Evolutionary conservation across 1,284 basidiomycete genomes (phyloP).

Genomic region (Phylloboletellus chloephorus): DNA sequence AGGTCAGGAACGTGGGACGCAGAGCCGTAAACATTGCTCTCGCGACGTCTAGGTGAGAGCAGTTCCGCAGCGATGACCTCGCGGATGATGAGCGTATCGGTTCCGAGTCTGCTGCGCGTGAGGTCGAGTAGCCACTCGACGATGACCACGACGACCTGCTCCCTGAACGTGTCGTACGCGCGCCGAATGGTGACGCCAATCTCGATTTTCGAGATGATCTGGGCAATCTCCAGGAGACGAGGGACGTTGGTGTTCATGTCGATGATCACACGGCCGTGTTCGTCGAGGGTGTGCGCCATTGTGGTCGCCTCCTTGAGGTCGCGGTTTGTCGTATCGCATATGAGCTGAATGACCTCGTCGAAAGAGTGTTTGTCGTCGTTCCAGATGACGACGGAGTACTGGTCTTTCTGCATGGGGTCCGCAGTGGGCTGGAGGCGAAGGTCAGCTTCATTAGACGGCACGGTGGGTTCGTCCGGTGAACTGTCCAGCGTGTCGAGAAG

Average conservation of each 20-base stretch:
- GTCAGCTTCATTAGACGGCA: conserved; percentile 65
- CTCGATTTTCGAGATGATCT: conserved; percentile 82
- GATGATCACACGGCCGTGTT: conserved; percentile 82
- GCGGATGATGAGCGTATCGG: conserved; percentile 62
- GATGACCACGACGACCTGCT: conserved; percentile 79
- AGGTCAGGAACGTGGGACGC: conserved; percentile 36
- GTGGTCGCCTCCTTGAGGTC: conserved; percentile 60
- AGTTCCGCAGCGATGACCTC: conserved; percentile 71
- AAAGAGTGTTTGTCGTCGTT: conserved; percentile 98
- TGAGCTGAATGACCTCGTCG: conserved; percentile 80
- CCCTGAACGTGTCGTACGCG: conserved; percentile 85
- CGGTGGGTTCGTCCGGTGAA: conserved; percentile 73
- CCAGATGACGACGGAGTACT: conserved; percentile 87
- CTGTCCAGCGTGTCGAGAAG: conserved; percentile 81
- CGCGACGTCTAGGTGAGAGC: conserved; percentile 53
- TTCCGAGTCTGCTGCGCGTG: conserved; percentile 62
- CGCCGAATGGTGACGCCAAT: conserved; percentile 87
- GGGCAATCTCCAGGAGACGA: conserved; percentile 75
- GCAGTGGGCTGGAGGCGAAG: conserved; percentile 67
- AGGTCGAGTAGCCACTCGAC: conserved; percentile 86
- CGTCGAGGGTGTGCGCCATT: conserved; percentile 69
- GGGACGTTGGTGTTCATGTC: conserved; percentile 68
- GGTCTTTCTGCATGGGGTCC: conserved; percentile 72
- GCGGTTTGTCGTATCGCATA: conserved; percentile 63
- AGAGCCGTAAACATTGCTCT: conserved; percentile 35